phyloP scores from a whole-genome alignment of 2,329 filamentous ascomycete genomes.

The Neocatenulostroma microsporum region DNA sequence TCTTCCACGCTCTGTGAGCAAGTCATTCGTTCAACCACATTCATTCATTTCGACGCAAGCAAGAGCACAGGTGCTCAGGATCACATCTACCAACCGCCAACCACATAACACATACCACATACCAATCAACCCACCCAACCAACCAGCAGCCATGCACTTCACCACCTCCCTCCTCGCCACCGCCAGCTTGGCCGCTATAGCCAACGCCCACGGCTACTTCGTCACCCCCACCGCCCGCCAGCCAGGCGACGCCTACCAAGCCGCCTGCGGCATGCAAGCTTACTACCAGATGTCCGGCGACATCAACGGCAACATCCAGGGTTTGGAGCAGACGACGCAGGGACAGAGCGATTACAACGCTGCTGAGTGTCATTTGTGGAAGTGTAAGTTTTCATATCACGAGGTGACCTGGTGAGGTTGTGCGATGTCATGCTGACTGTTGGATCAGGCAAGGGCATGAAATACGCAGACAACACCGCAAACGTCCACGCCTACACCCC shows the following conservation, averaged over 20 bases:
- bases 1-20: conserved; percentile 4
- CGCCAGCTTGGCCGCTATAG: conserved; percentile 39
- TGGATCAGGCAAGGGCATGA: conserved; percentile 52
- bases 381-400: too few relatives aligned
- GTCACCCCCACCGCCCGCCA: conserved; percentile 41
- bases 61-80: conserved; percentile 3
- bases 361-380: conserved; percentile 19
- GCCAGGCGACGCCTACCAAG: conserved; percentile 45
- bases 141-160: conserved; percentile 5
- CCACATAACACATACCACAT: background rate
- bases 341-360: conserved; percentile 21
- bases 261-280: conserved; percentile 49
- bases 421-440: too few relatives aligned
- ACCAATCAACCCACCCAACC: background rate
- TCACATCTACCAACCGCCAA: background rate
- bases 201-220: conserved; percentile 49
- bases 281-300: conserved; percentile 47
- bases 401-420: too few relatives aligned
- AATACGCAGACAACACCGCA: conserved; percentile 50
- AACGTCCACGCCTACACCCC: conserved; percentile 30
- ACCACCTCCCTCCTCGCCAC: conserved; percentile 35
- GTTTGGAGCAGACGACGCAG: conserved; percentile 43
- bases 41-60: too few relatives aligned
- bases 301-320: conserved; percentile 52
- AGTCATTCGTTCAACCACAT: conserved; percentile 2